Conservation (phyloP, 208 protist genomes). For the Trypanosoma theileri region DNA sequence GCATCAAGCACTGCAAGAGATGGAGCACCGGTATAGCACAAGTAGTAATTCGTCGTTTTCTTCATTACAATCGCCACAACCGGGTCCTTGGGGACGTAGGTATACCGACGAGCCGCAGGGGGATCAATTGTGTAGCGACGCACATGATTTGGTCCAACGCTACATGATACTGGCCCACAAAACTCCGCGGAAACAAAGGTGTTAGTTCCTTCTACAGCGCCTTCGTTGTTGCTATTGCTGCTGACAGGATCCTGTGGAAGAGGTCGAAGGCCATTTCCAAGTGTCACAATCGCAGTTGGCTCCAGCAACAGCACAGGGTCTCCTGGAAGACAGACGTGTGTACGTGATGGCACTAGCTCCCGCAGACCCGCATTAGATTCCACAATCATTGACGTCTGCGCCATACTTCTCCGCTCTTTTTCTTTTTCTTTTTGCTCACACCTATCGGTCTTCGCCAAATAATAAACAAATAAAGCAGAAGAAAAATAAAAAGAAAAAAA, state of each 20-base stretch:
- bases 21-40: conserved; percentile 58
- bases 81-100: conserved; percentile 50
- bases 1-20: conserved; percentile 62
- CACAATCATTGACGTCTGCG: not conserved
- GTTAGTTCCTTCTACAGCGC: not conserved
- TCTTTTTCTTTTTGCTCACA: not conserved
- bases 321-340: conserved; percentile 78
- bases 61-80: conserved; percentile 67
- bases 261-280: conserved; percentile 64
- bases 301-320: conserved; percentile 66
- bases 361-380: conserved; percentile 25
- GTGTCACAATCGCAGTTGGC: conserved; percentile 45
- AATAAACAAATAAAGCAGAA: conserved; percentile 23
- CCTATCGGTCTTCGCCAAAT: not conserved
- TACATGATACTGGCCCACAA: conserved; percentile 50
- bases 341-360: conserved; percentile 51
- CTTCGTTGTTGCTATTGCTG: not conserved
- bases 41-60: conserved; percentile 59
- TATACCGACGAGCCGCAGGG: conserved; percentile 65
- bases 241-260: conserved; percentile 12
- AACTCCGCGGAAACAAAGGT: conserved; percentile 53
- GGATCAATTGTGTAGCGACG: conserved; percentile 47
- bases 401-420: not conserved
- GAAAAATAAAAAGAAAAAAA: conserved; percentile 17
- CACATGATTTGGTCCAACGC: conserved; percentile 27